These are phyloP conservation scores for Kluyveromyces lactis DNA, from an alignment of 805 yeast genomes.

Conservation along the genomic window DNA sequence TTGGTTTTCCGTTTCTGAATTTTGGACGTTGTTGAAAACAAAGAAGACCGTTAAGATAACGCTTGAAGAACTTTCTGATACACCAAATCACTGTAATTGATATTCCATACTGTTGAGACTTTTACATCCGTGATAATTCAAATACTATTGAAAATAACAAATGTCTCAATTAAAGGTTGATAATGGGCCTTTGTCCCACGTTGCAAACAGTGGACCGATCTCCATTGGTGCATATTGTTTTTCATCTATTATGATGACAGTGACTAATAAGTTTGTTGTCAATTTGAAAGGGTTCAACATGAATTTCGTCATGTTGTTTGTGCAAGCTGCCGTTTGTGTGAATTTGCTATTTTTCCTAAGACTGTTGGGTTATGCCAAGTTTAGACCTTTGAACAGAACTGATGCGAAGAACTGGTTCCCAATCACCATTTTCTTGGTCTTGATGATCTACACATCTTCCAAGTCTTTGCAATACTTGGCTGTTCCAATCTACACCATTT, in stretches of 20 bases:
- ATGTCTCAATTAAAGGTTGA: slow-evolving; percentile 27
- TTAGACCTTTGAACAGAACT: slow-evolving; percentile 72
- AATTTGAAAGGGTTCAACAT: slow-evolving; percentile 61
- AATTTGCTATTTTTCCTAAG: slow-evolving; percentile 66
- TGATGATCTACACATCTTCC: slow-evolving; percentile 93
- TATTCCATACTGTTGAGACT: too few relatives aligned
- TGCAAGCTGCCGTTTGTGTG: slow-evolving; percentile 82
- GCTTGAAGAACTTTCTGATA: too few relatives aligned
- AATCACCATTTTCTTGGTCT: slow-evolving; percentile 77
- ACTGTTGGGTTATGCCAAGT: slow-evolving; percentile 66
- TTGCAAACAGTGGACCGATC: slow-evolving; percentile 44
- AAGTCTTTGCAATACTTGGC: slow-evolving; percentile 87
- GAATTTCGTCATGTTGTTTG: slow-evolving; percentile 82
- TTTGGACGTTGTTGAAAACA: too few relatives aligned
- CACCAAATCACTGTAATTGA: too few relatives aligned
- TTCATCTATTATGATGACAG: slow-evolving; percentile 95
- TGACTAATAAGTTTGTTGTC: slow-evolving; percentile 91
- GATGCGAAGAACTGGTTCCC: slow-evolving; percentile 97
- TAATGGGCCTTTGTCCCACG: slow-evolving; percentile 19
- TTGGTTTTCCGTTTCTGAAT: too few relatives aligned
- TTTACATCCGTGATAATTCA: too few relatives aligned
- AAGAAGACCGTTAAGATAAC: too few relatives aligned
- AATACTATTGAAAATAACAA: neutral
- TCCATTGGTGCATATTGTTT: slow-evolving; percentile 80
- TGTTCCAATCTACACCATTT: slow-evolving; percentile 95